Evolutionary conservation across 768 basidiomycete genomes (phyloP).

Genomic region (Exidia glandulosa): DNA sequence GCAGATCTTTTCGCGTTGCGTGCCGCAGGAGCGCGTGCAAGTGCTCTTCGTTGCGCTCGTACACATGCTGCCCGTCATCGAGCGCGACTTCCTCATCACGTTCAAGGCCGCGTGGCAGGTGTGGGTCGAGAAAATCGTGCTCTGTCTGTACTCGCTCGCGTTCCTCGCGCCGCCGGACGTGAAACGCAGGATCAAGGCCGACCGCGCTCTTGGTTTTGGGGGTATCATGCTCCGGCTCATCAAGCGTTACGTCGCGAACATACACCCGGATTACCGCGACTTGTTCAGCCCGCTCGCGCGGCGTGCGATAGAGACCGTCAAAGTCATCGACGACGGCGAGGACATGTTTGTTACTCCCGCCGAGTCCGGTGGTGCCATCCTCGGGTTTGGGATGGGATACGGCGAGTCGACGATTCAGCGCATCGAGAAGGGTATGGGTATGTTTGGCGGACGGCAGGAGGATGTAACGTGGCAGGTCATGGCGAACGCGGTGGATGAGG

Average conservation of each 20-base stretch:
- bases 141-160: slow-evolving; percentile 78
- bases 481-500: slow-evolving; percentile 57
- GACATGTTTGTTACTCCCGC: slow-evolving; percentile 65
- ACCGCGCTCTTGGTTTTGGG: slow-evolving; percentile 57
- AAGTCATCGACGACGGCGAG: slow-evolving; percentile 63
- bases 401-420: slow-evolving; percentile 57
- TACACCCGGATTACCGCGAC: slow-evolving; percentile 38
- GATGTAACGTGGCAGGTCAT: slow-evolving; percentile 57
- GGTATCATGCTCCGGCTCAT: slow-evolving; percentile 61
- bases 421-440: slow-evolving; percentile 61
- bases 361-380: slow-evolving; percentile 39
- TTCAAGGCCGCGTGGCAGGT: slow-evolving; percentile 59
- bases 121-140: slow-evolving; percentile 66
- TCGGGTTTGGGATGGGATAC: slow-evolving; percentile 77
- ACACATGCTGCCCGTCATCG: slow-evolving; percentile 72
- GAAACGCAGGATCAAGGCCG: slow-evolving; percentile 57
- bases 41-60: slow-evolving; percentile 58
- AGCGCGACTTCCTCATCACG: slow-evolving; percentile 60
- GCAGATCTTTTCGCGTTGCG: slow-evolving; percentile 48
- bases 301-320: slow-evolving; percentile 66
- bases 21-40: slow-evolving; percentile 50
- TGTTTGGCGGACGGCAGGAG: slow-evolving; percentile 63
- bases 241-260: slow-evolving; percentile 46
- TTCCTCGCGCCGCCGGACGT: slow-evolving; percentile 71
- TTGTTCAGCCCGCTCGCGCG: slow-evolving; percentile 46